A percentile compares a stretch with the other conserved stretches of the same genome.
Conservation (phyloP, 345 rosid species). For the Aquilaria sinensis region DNA sequence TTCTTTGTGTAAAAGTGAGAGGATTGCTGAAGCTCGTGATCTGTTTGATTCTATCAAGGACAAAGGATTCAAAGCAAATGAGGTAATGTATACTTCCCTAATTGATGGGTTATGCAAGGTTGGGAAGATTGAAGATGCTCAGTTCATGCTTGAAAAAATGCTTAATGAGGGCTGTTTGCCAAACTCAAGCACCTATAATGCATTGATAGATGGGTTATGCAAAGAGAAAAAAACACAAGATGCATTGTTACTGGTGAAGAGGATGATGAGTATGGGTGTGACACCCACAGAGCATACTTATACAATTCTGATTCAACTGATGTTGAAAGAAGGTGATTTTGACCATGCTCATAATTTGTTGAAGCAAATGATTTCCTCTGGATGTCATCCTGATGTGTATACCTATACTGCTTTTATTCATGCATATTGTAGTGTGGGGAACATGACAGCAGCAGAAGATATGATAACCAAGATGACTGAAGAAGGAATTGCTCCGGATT, state of each 20-base stretch:
- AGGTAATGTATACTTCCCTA: constrained; percentile 72
- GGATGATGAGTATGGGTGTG: constrained; percentile 46
- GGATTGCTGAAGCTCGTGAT: constrained; percentile 57
- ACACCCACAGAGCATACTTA: constrained; percentile 54
- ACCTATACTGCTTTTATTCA: constrained; percentile 72
- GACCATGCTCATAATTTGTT: constrained; percentile 45
- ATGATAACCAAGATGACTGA: constrained; percentile 56
- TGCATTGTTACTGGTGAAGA: constrained; percentile 37
- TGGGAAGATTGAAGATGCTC: constrained; percentile 48
- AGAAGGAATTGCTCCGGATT: constrained; percentile 63
- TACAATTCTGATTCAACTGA: constrained; percentile 56
- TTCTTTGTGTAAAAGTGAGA: constrained; percentile 56
- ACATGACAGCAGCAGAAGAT: constrained; percentile 58
- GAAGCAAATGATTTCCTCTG: constrained; percentile 47
- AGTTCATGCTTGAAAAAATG: constrained; percentile 54
- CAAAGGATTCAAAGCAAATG: constrained; percentile 62
- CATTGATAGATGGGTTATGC: constrained; percentile 72
- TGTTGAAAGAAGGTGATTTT: constrained; percentile 61
- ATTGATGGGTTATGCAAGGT: constrained; percentile 83
- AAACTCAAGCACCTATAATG: constrained; percentile 60
- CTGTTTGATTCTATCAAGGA: constrained; percentile 67
- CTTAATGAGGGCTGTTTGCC: constrained; percentile 48
- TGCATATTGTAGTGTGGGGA: constrained; percentile 56
- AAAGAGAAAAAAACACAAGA: constrained; percentile 43
- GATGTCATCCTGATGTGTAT: constrained; percentile 59